Evolutionary conservation across 1,284 basidiomycete genomes (phyloP).

Genomic region (Nidula niveotomentosa): DNA sequence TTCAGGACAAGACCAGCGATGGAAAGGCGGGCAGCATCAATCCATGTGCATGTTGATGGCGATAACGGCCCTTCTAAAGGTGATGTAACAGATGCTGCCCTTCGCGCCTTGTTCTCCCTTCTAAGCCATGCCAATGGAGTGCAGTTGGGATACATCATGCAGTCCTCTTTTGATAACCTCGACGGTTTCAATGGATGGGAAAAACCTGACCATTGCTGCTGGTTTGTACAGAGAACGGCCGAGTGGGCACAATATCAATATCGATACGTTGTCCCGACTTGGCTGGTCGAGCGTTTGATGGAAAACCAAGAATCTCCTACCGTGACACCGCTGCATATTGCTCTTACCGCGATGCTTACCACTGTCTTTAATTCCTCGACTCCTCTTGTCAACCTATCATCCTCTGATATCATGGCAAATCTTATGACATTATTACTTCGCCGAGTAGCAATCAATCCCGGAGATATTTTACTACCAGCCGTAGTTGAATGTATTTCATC

Average conservation of each 20-base stretch:
- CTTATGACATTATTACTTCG: constrained; percentile 77
- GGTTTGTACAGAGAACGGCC: constrained; percentile 76
- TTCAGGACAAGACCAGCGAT: constrained; percentile 75
- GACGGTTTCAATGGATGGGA: constrained; percentile 70
- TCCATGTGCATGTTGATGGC: constrained; percentile 85
- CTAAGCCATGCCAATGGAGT: constrained; percentile 76
- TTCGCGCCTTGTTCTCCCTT: constrained; percentile 75
- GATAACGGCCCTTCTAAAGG: constrained; percentile 79
- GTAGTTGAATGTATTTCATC: constrained; percentile 84
- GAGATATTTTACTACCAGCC: constrained; percentile 70
- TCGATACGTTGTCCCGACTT: constrained; percentile 86
- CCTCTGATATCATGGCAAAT: constrained; percentile 84
- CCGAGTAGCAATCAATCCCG: constrained; percentile 59
- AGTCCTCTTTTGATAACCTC: constrained; percentile 68
- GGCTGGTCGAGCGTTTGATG: constrained; percentile 80
- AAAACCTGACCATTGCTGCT: constrained; percentile 76
- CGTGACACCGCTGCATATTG: constrained; percentile 57
- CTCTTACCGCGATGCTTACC: constrained; percentile 84
- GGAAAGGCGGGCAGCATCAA: constrained; percentile 82
- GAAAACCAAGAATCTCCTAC: constrained; percentile 62
- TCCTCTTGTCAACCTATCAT: constrained; percentile 88
- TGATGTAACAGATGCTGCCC: constrained; percentile 76
- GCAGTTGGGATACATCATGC: constrained; percentile 76
- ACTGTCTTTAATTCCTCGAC: constrained; percentile 81
- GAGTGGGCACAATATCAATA: constrained; percentile 93